Evolutionary conservation across 345 rosid genomes (phyloP), one percentile per base, ranked within the genome.

Genomic region (Xanthoceras sorbifolium): DNA sequence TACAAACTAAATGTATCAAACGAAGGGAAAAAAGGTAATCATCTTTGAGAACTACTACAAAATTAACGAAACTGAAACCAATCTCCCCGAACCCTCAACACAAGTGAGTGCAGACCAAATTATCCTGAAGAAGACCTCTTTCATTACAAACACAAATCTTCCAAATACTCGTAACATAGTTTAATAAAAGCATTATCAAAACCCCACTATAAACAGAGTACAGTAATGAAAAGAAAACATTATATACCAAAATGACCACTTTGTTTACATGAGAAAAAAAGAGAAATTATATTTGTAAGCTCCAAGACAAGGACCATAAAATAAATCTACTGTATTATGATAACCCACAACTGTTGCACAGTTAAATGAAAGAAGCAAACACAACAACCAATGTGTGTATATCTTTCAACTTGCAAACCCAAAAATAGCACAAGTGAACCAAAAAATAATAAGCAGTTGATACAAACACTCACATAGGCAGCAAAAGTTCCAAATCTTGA

Each of bases 321-420:
- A 63, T 11, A 15, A 63, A 11, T 1, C 18, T 5, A 63, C 15
- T 36, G 1, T 0, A 29, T 14, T 15, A 28, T 3, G 17, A 31
- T 1, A 34, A 65, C 6, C 48, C 28, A 57, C 28, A 22, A 7
- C 26, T n/a, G 14, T 23, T 1, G 14, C 28, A 23, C 69, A n/a
- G 17, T 34, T 18, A 65, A 65, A 31, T 14, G 9, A 23, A 5
- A 1, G 18, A 48, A 48, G 54, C 4, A 17, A 15, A 20, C 6
- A 48, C 54, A 15, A 10, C 6, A 14, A 48, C n/a, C 20, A 15
- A 48, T 23, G 12, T 40, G 46, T 40, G 12, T 40, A 40, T 9
- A 40, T 6, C 12, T 57, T 57, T 6, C 66, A 77, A 68, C 71
- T 64, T 26, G 11, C 57, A 42, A 71, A 55, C 25, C 64, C 78